phyloP scores from a whole-genome alignment of 441 rosid genomes.

The Hura crepitans region DNA sequence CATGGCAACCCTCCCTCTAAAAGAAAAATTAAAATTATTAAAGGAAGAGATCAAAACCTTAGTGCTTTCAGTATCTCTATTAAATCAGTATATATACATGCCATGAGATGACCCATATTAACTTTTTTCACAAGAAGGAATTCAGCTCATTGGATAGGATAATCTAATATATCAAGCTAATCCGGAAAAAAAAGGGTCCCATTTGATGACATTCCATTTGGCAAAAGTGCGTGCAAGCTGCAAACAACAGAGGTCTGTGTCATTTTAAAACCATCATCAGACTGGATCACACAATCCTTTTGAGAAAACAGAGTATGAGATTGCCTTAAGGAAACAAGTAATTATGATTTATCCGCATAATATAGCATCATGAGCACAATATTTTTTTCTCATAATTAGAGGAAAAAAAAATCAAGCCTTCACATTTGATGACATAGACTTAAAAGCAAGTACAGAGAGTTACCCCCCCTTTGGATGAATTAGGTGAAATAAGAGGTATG shows the following conservation, averaged over 20 bases:
- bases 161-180: neutral
- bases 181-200: neutral
- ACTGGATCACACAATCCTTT: neutral
- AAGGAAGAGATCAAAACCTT: neutral
- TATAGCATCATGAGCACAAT: neutral
- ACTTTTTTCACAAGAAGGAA: neutral
- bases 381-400: neutral
- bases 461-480: slow-evolving; percentile 99
- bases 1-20: neutral
- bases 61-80: neutral
- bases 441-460: slow-evolving; percentile 27
- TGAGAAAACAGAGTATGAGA: neutral
- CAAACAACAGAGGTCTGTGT: neutral
- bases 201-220: slow-evolving; percentile 2
- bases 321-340: slow-evolving; percentile 1
- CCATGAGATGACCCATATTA: neutral
- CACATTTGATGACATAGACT: slow-evolving; percentile 16
- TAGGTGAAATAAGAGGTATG: slow-evolving; percentile 97
- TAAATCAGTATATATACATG: neutral
- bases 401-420: slow-evolving; percentile 18
- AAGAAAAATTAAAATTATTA: too few species aligned
- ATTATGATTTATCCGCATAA: neutral
- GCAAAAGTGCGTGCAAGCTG: neutral
- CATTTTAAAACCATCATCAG: neutral
- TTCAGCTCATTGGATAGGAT: neutral